Conservation (phyloP, 1,284 basidiomycete species). For the Cerrena zonata region DNA sequence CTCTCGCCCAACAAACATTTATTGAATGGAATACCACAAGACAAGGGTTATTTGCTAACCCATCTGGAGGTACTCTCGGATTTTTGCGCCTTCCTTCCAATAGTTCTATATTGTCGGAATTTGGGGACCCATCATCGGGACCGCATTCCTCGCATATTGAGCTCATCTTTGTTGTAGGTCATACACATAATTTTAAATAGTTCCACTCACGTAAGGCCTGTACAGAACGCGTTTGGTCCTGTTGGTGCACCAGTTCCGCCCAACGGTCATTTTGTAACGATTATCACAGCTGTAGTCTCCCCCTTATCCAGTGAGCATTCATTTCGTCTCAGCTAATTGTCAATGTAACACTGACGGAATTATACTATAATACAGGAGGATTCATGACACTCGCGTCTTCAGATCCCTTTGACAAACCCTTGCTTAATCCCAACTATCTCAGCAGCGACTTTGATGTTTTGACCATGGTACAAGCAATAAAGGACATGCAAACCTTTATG, state of each 20-base stretch:
- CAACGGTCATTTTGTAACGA: slow-evolving; percentile 26
- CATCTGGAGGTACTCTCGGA: slow-evolving; percentile 17
- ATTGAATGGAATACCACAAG: slow-evolving; percentile 19
- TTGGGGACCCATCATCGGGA: slow-evolving; percentile 15
- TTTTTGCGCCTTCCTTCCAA: slow-evolving; percentile 20
- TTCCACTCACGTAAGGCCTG: background rate
- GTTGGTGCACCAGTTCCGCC: slow-evolving; percentile 13
- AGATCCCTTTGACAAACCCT: slow-evolving; percentile 15
- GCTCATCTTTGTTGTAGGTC: slow-evolving; percentile 13
- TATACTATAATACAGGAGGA: slow-evolving; percentile 14
- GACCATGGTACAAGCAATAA: slow-evolving; percentile 16
- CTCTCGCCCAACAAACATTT: slow-evolving; percentile 11
- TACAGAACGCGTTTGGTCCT: slow-evolving; percentile 9
- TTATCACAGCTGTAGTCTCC: slow-evolving; percentile 23
- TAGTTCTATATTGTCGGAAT: slow-evolving; percentile 3
- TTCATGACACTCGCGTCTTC: slow-evolving; percentile 16
- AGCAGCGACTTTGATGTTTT: slow-evolving; percentile 14
- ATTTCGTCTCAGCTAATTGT: background rate
- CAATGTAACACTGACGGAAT: too few species aligned
- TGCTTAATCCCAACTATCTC: slow-evolving; percentile 15
- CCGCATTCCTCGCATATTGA: slow-evolving; percentile 16
- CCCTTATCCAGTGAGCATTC: slow-evolving; percentile 33
- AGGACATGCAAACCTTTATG: slow-evolving; percentile 14
- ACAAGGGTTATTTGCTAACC: slow-evolving; percentile 20
- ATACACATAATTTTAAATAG: background rate